Base-by-base conservation (phyloP, 345 rosid species). In the Gossypium turneri region DNA sequence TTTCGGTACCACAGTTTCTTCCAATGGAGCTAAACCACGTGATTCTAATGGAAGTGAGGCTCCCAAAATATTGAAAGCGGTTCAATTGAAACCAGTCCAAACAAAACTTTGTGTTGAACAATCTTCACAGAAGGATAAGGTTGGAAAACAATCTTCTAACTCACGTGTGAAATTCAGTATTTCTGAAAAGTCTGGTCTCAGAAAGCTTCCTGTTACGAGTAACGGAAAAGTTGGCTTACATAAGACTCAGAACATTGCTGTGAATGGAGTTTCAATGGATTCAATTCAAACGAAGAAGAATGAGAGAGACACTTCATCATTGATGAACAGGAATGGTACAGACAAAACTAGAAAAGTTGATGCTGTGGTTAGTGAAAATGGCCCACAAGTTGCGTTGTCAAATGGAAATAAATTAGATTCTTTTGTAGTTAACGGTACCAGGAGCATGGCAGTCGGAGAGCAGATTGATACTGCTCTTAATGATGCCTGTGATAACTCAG, bases 1-100 rank as follows among this genome's bases (percentile, higher is more conserved):
- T 74, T 72, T 80, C 5, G 70, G 71, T 75, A 70, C 78, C 73
- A 27, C 78, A 58, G 74, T 80, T 70, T 62, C 82, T 77, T 76
- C 88, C 67, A 88, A 82, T 73, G 93, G 96, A 79, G 89, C 82
- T 56, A 87, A 88, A 73, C 81, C 88, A 70, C 77, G 57, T 41
- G 82, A 82, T 60, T 78, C 72, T 51, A 89, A 85, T 84, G 93
- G 91, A 60, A 84, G 75, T 75, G 90, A 82, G 77, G 80, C 81
- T 56, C 82, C 83, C 59, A 87, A 82, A 73, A 75, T 66, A 48
- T 76, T 53, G 34, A 88, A 81, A 76, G 71, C 83, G 63, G 76
- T 76, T 41, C 80, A 86, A 22, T 66, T 76, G 29, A 87, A 90
- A 79, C 66, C 80, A 57, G 73, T 29, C 45, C 76, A 74, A 60